Percentiles rank a stretch among this genome's conserved stretches.
Evolutionary conservation across 176 grass and related monocot species (phyloP).

Genomic region (Echinochloa phyllopogon): DNA sequence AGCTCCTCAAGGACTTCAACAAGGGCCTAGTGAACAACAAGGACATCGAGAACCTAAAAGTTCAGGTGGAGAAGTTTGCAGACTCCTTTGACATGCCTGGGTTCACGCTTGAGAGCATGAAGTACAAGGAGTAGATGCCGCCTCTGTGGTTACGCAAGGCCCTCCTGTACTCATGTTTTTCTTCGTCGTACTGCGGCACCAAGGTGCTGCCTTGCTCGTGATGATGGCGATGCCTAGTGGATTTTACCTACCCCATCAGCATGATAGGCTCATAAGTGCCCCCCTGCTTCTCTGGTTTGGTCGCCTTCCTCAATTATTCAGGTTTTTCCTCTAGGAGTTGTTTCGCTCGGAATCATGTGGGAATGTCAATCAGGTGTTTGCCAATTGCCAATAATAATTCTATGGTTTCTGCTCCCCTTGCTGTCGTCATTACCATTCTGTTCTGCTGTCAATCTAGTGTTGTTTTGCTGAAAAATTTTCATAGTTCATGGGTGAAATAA

Average conservation of each 20-base stretch:
- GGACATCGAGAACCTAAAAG: constrained; percentile 75
- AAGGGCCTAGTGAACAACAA: constrained; percentile 85
- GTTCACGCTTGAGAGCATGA: constrained; percentile 80
- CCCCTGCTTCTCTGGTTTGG: background rate
- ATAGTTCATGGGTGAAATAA: background rate
- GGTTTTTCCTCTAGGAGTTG: background rate
- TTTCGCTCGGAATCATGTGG: background rate
- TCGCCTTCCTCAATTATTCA: background rate
- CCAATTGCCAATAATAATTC: constrained; percentile 20
- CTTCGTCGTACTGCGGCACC: background rate
- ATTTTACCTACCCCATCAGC: background rate
- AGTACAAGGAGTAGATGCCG: constrained; percentile 75
- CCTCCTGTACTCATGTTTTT: background rate
- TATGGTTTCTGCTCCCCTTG: background rate
- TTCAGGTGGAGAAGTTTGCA: constrained; percentile 78
- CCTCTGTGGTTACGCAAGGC: background rate
- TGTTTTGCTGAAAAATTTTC: background rate
- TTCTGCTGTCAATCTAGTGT: background rate
- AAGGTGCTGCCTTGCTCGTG: too few relatives aligned
- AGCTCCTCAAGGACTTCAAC: constrained; percentile 91
- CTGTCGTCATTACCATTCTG: background rate
- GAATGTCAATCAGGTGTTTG: background rate
- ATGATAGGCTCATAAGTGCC: constrained; percentile 25
- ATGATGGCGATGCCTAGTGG: constrained; percentile 25
- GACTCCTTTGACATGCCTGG: constrained; percentile 94